Evolutionary conservation across 495 filamentous ascomycete genomes (phyloP).

Genomic region (Penicillium arizonense): DNA sequence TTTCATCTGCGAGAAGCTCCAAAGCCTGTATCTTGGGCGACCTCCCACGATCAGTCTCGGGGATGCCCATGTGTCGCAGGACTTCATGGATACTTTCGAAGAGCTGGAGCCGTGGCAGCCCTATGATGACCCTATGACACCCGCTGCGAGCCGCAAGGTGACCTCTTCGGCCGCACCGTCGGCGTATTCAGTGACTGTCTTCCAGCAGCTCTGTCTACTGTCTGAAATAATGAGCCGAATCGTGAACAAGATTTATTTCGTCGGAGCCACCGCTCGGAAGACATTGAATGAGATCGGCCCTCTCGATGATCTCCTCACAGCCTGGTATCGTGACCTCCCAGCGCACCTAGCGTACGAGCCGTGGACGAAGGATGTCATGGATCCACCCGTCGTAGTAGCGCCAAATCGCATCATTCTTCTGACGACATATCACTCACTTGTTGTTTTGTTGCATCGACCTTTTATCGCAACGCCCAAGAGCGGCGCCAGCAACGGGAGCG

Average conservation of each 20-base stretch:
- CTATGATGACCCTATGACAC: too few species aligned
- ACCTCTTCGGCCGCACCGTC: conserved; percentile 12
- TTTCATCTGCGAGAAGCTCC: conserved; percentile 35
- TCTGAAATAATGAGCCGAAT: conserved; percentile 26
- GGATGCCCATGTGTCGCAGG: conserved; percentile 22
- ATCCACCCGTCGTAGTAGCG: conserved; percentile 19
- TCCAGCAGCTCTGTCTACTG: conserved; percentile 20
- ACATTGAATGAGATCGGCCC: conserved; percentile 2
- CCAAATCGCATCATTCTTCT: conserved; percentile 20
- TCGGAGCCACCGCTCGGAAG: conserved; percentile 15
- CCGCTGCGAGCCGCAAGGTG: conserved; percentile 5
- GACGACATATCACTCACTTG: conserved; percentile 19
- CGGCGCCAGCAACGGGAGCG: background rate
- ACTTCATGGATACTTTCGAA: conserved; percentile 28
- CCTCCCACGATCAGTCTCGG: conserved; percentile 16
- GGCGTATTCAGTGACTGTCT: conserved; percentile 20
- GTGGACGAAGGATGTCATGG: background rate
- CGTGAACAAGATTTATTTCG: conserved; percentile 26
- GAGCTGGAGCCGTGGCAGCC: conserved; percentile 31
- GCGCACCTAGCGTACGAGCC: conserved; percentile 16
- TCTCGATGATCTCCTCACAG: conserved; percentile 12
- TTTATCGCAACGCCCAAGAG: conserved; percentile 22
- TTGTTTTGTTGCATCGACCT: conserved; percentile 26
- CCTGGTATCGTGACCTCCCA: conserved; percentile 24
- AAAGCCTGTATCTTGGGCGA: conserved; percentile 33